These are phyloP conservation scores for Entelexis sorbosivorans DNA, from an alignment of 1,139 yeast species.

Conservation along the genomic window DNA sequence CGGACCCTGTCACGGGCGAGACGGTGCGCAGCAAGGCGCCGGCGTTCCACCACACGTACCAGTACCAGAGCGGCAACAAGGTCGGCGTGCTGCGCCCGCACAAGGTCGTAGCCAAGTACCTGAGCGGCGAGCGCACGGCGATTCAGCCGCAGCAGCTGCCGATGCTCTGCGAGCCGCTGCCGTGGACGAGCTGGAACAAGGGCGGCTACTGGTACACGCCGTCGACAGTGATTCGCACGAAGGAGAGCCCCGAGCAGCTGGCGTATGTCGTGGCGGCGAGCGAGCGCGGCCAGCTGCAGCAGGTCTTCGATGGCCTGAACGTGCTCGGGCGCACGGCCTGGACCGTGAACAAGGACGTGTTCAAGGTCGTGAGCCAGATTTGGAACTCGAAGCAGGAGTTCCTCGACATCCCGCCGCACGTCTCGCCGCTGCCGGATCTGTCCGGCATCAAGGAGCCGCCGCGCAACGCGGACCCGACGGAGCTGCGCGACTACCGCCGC, in stretches of 20 bases:
- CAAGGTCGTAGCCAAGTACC: conserved; percentile 49
- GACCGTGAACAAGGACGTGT: conserved; percentile 72
- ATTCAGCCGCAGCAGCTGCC: conserved; percentile 87
- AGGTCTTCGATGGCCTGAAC: conserved; percentile 71
- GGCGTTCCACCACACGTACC: conserved; percentile 83
- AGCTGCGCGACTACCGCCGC: conserved; percentile 55
- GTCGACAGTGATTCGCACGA: conserved; percentile 57
- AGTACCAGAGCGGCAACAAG: conserved; percentile 64
- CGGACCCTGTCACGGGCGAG: conserved; percentile 66
- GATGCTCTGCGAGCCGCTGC: conserved; percentile 80
- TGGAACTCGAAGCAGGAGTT: conserved; percentile 83
- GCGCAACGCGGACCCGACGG: conserved; percentile 53
- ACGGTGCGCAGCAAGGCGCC: conserved; percentile 64
- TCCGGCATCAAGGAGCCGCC: conserved; percentile 47
- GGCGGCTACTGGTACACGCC: conserved; percentile 75
- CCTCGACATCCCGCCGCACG: conserved; percentile 61
- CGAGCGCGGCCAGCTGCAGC: conserved; percentile 50
- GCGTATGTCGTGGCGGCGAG: conserved; percentile 84
- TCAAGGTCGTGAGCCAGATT: conserved; percentile 56
- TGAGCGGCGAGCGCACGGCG: conserved; percentile 56
- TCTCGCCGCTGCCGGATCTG: conserved; percentile 35
- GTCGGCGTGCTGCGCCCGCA: conserved; percentile 77
- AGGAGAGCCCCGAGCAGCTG: conserved; percentile 77
- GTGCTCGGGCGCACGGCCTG: conserved; percentile 84
- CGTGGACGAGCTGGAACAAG: conserved; percentile 69